These are phyloP conservation scores for Volvox reticuliferus DNA, from an alignment of 139 green algal genomes.

Conservation along the genomic window DNA sequence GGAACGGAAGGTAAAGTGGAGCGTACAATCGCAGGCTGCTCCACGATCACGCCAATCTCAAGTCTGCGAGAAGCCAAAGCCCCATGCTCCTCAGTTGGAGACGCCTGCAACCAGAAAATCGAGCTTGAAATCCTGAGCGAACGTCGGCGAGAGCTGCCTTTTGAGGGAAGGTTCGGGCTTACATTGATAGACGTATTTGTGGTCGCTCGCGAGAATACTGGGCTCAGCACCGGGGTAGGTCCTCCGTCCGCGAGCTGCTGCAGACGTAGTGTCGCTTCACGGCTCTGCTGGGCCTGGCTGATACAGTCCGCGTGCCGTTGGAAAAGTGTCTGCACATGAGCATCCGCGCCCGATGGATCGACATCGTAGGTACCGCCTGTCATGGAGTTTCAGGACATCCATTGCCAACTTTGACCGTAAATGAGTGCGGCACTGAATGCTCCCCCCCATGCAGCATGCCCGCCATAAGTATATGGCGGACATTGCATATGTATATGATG, in stretches of 20 bases:
- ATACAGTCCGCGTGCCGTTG: not conserved
- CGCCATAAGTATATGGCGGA: no score
- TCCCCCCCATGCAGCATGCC: not conserved
- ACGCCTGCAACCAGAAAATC: not conserved
- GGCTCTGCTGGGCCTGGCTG: not conserved
- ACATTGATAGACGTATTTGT: not conserved
- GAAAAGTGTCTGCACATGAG: not conserved
- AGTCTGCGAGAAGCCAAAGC: no score
- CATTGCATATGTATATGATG: no score
- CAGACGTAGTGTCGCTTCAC: not conserved
- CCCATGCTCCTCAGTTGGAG: not conserved
- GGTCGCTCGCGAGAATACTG: not conserved
- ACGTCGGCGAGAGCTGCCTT: no score
- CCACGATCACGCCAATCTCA: no score
- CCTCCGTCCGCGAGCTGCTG: not conserved
- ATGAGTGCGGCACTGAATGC: not conserved
- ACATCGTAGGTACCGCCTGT: not conserved
- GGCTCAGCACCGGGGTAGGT: not conserved
- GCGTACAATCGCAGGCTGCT: no score
- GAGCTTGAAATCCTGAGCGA: no score
- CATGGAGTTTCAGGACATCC: not conserved
- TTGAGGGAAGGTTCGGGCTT: not conserved
- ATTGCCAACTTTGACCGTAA: not conserved
- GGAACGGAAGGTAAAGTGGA: no score
- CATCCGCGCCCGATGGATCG: not conserved